Evolutionary conservation across 768 basidiomycete species (phyloP).

Genomic region (Boletales sp.): DNA sequence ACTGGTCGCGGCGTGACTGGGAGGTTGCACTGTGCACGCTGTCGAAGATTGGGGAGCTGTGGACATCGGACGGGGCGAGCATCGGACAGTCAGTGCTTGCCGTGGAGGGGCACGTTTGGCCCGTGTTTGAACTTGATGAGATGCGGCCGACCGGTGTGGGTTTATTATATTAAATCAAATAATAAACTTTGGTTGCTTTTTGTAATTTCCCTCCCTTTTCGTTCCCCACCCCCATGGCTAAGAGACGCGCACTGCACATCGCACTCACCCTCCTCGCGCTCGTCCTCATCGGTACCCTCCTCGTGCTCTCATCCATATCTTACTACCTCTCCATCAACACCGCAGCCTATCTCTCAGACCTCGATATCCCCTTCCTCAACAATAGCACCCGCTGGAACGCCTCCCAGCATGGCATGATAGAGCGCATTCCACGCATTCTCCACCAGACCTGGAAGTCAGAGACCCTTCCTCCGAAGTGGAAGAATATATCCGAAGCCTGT

Average conservation of each 20-base stretch:
- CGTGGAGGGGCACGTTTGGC: conserved; percentile 45
- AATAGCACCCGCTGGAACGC: conserved; percentile 62
- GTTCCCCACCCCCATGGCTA: conserved; percentile 35
- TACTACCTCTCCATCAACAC: conserved; percentile 83
- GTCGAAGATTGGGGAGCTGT: conserved; percentile 44
- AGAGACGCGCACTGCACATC: conserved; percentile 44
- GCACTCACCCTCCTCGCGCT: conserved; percentile 61
- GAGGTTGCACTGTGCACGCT: conserved; percentile 46
- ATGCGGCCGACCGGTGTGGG: conserved; percentile 42
- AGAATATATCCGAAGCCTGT: conserved; percentile 75
- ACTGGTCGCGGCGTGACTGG: conserved; percentile 75
- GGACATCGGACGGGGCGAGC: conserved; percentile 53
- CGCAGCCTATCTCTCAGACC: conserved; percentile 74
- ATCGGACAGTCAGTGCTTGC: conserved; percentile 48
- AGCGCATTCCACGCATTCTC: conserved; percentile 86
- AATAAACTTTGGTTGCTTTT: too few relatives aligned
- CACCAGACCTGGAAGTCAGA: conserved; percentile 99
- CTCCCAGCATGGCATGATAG: conserved; percentile 54
- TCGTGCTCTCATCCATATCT: conserved; percentile 88
- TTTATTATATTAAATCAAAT: background rate
- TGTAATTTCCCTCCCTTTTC: background rate
- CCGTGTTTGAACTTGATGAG: conserved; percentile 41
- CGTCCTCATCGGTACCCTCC: conserved; percentile 81
- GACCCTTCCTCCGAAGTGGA: conserved; percentile 78
- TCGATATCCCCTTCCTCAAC: conserved; percentile 61